Base-by-base conservation (phyloP, 148 eudicot species). In the Polygonum aviculare region DNA sequence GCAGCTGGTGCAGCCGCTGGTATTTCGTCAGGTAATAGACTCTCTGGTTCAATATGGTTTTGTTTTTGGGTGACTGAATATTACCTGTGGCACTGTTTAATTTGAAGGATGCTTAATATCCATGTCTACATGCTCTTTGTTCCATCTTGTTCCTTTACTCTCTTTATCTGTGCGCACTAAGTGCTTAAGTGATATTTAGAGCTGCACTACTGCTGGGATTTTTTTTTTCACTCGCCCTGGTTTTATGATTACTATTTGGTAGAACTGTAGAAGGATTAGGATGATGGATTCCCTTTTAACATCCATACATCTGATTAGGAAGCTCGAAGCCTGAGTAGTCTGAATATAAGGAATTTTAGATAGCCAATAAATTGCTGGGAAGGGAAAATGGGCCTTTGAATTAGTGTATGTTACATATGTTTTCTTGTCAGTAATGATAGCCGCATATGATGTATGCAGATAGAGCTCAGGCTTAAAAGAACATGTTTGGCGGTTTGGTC, bases 1-100 rank as follows among this genome's bases (percentile, higher is more conserved):
- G 98, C 98, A 7, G 97, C 98, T 63, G 97, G 98, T 22, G 93
- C 98, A 44, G 98, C 98, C 82, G 98, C 98, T 85, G 98, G 98
- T 77, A 94, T 94, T 80, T 74, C 97, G 81, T 88, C 98, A 76
- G 98, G 98, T 94, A 78, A 79, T 48, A 5, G 18, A 49, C 48
- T 76, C 19, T 2, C 21, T 15, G 45, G 22, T 74, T 74, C 65
- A 3, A 16, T 73, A 31, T 67, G 38, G 11, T 12, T 12, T 38
- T 2, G 36, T 19, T 12, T 22, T 35, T 49, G n/a, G 26, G 7
- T 18, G 55, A 21, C 2, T 40, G 8, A 44, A 35, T 69, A 14
- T 12, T 57, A 31, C 11, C 10, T 35, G 72, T 39, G 45, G 72
- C 19, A 35, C 12, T 69, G 35, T 35, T 39, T 36, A 69, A 12